phyloP scores from a whole-genome alignment of 1,284 basidiomycete species.

The Leccinum angustisporum region DNA sequence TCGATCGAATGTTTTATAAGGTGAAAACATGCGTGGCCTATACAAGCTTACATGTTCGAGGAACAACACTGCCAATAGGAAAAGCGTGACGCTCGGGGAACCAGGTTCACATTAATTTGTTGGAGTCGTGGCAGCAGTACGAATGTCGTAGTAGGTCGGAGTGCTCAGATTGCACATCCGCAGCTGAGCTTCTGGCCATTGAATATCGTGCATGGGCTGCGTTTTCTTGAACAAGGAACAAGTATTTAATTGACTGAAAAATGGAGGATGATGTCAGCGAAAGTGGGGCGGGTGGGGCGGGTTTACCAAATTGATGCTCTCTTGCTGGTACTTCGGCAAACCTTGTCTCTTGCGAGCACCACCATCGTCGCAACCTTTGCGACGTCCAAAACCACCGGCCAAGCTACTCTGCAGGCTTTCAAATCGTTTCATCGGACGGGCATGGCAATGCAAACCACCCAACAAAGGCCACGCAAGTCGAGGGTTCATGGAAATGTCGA shows the following conservation, averaged over 20 bases:
- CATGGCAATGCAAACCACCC: not conserved
- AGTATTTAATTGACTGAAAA: not conserved
- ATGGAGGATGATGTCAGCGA: not conserved
- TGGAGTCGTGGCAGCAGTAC: constrained; percentile 1
- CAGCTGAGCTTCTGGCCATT: not conserved
- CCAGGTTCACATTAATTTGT: not conserved
- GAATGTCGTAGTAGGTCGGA: not conserved
- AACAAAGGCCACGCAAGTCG: not conserved
- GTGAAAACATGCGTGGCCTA: not conserved
- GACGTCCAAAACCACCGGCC: not conserved
- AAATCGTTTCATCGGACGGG: not conserved
- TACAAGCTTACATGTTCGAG: constrained; percentile 6
- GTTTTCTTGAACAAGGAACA: not conserved
- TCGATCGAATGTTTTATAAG: constrained; percentile 12
- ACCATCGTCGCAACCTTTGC: not conserved
- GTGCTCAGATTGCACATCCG: not conserved
- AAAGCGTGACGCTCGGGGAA: not conserved
- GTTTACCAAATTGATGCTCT: not conserved
- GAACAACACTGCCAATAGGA: not conserved
- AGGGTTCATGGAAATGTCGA: not conserved
- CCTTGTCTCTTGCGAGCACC: not conserved
- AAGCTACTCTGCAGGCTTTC: not conserved
- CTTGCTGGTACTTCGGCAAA: not conserved
- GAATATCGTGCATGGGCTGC: not conserved
- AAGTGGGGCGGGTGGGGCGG: not conserved